phyloP scores from a whole-genome alignment of 2,329 filamentous ascomycete species.

The Bipolaris zeicola region DNA sequence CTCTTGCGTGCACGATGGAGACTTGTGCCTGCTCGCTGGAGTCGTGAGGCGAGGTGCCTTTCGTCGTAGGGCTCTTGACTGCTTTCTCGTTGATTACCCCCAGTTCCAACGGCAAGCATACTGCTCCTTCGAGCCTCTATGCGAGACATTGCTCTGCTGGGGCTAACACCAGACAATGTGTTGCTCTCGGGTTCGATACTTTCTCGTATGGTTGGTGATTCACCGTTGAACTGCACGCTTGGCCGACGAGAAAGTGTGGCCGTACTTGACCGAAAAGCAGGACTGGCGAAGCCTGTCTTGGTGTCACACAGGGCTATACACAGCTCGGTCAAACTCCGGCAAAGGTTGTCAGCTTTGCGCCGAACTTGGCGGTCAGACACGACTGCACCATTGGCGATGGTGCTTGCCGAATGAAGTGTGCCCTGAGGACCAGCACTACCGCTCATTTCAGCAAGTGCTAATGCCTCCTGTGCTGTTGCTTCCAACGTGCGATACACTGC shows the following conservation, averaged over 20 bases:
- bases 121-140: constrained; percentile 54
- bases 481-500: constrained; percentile 82
- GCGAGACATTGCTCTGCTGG: constrained; percentile 48
- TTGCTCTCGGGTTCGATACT: constrained; percentile 48
- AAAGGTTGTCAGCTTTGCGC: constrained; percentile 90
- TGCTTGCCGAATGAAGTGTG: constrained; percentile 66
- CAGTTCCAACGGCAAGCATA: constrained; percentile 25
- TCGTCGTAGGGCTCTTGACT: constrained; percentile 37
- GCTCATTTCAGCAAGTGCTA: constrained; percentile 78
- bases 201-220: constrained; percentile 38
- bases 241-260: constrained; percentile 38
- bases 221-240: constrained; percentile 45
- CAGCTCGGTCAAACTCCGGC: constrained; percentile 88
- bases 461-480: constrained; percentile 78
- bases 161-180: constrained; percentile 35
- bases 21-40: constrained; percentile 48
- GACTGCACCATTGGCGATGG: constrained; percentile 64
- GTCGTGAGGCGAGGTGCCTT: constrained; percentile 32
- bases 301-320: constrained; percentile 73
- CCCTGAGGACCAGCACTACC: constrained; percentile 70
- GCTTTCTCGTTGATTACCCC: constrained; percentile 35
- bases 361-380: constrained; percentile 81
- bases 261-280: constrained; percentile 35
- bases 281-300: constrained; percentile 38
- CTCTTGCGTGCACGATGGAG: constrained; percentile 45